Percentiles rank a stretch among this genome's conserved stretches.
phyloP scores from a whole-genome alignment of 495 filamentous ascomycete species.

The Aspergillus sclerotiicarbonarius region DNA sequence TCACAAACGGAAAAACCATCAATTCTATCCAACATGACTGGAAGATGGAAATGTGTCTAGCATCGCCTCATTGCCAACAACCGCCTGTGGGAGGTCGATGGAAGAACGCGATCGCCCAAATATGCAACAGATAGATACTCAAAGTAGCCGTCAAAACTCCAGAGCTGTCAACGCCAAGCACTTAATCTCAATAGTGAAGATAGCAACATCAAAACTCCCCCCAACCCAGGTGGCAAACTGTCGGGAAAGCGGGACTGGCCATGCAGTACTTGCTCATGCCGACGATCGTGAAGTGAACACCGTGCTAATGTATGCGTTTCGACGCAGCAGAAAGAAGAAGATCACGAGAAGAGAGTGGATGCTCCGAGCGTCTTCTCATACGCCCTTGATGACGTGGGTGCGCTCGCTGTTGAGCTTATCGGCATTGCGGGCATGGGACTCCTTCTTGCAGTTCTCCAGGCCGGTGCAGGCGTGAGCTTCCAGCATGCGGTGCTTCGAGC shows the following conservation, averaged over 20 bases:
- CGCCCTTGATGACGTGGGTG: conserved; percentile 67
- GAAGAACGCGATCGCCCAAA: conserved; percentile 2
- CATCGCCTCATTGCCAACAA: conserved; percentile 12
- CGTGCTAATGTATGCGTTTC: conserved; percentile 27
- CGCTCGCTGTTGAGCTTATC: conserved; percentile 88
- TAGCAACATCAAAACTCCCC: conserved; percentile 11
- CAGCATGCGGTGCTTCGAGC: conserved; percentile 86
- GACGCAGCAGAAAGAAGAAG: conserved; percentile 5
- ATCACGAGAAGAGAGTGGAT: conserved; percentile 3
- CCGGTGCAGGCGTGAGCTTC: conserved; percentile 92
- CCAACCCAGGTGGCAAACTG: conserved; percentile 20
- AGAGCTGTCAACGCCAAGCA: conserved; percentile 18
- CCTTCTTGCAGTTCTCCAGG: conserved; percentile 97
- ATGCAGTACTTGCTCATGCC: conserved; percentile 13
- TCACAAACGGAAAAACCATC: conserved; percentile 6
- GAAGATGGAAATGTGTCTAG: conserved; percentile 9
- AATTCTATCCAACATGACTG: conserved; percentile 16
- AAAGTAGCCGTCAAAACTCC: conserved; percentile 13
- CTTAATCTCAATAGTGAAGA: not conserved
- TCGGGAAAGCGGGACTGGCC: conserved; percentile 8
- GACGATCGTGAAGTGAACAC: conserved; percentile 26
- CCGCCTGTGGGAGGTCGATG: not conserved
- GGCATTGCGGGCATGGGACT: conserved; percentile 86
- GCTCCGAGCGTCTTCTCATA: conserved; percentile 36
- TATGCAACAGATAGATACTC: conserved; percentile 9